These are phyloP conservation scores for Amanita fuliginea DNA, from an alignment of 768 basidiomycete genomes.

Conservation along the genomic window DNA sequence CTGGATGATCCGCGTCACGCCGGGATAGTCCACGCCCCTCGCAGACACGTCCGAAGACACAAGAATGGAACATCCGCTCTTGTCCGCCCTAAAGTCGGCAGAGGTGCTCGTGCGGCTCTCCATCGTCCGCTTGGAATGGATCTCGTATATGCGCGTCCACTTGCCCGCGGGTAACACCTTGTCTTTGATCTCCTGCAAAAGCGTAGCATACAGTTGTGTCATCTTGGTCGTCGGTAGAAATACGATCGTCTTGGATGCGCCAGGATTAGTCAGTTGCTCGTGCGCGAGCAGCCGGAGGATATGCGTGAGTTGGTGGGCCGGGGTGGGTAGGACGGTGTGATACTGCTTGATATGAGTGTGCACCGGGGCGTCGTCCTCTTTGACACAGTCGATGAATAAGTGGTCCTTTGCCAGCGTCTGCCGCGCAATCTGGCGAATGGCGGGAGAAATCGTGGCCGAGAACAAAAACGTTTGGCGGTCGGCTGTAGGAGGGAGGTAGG, in stretches of 20 bases:
- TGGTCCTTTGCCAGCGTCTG: constrained; percentile 49
- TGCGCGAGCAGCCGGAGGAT: constrained; percentile 72
- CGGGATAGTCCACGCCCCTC: constrained; percentile 82
- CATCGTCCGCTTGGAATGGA: constrained; percentile 71
- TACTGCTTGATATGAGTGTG: constrained; percentile 75
- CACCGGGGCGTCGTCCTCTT: constrained; percentile 48
- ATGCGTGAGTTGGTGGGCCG: constrained; percentile 67
- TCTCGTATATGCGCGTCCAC: constrained; percentile 57
- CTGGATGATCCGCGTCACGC: constrained; percentile 84
- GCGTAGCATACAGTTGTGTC: constrained; percentile 61
- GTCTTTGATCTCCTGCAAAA: constrained; percentile 41
- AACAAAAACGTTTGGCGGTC: constrained; percentile 87
- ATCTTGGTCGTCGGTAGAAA: constrained; percentile 82
- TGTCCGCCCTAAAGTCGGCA: constrained; percentile 47
- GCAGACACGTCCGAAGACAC: constrained; percentile 86
- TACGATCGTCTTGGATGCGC: constrained; percentile 63
- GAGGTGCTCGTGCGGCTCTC: constrained; percentile 44
- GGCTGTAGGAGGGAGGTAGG: constrained; percentile 46
- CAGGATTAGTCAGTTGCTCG: constrained; percentile 69
- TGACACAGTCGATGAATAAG: constrained; percentile 63
- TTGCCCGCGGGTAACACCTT: constrained; percentile 37
- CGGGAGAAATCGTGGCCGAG: constrained; percentile 72
- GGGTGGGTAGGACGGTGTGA: constrained; percentile 58
- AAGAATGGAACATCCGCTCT: constrained; percentile 45
- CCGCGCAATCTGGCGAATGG: constrained; percentile 62